phyloP scores from a whole-genome alignment of 73 alveolate species.

The Paramecium octaurelia region DNA sequence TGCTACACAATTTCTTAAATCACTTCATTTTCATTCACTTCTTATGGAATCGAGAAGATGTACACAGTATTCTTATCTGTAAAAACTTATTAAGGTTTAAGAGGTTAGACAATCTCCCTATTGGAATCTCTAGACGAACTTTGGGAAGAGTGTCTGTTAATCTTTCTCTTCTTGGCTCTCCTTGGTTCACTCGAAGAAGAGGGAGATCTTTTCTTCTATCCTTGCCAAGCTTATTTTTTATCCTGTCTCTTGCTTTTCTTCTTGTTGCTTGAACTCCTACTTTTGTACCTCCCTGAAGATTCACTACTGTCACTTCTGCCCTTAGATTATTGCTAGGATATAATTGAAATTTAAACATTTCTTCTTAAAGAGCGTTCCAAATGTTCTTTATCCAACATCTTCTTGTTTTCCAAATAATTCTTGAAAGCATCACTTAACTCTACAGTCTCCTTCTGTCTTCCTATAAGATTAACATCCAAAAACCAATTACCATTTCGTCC shows the following conservation, averaged over 20 bases:
- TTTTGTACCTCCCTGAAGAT: background rate
- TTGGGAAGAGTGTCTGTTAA: background rate
- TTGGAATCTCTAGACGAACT: background rate
- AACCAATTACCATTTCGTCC: background rate
- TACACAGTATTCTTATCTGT: slow-evolving; percentile 8
- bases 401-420: slow-evolving; percentile 31
- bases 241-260: background rate
- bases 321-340: background rate
- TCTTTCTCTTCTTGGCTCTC: background rate
- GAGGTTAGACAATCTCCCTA: background rate
- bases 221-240: background rate
- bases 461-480: background rate
- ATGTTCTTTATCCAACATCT: background rate
- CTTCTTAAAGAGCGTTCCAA: background rate
- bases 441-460: background rate
- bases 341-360: background rate
- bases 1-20: background rate
- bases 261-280: slow-evolving; percentile 11
- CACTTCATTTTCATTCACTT: background rate
- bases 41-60: slow-evolving; percentile 19
- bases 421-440: slow-evolving; percentile 5
- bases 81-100: background rate
- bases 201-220: background rate
- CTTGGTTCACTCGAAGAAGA: background rate
- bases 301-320: slow-evolving; percentile 45